Conservation (phyloP, 108 stramenopile species). For the Poteriospumella lacustris region DNA sequence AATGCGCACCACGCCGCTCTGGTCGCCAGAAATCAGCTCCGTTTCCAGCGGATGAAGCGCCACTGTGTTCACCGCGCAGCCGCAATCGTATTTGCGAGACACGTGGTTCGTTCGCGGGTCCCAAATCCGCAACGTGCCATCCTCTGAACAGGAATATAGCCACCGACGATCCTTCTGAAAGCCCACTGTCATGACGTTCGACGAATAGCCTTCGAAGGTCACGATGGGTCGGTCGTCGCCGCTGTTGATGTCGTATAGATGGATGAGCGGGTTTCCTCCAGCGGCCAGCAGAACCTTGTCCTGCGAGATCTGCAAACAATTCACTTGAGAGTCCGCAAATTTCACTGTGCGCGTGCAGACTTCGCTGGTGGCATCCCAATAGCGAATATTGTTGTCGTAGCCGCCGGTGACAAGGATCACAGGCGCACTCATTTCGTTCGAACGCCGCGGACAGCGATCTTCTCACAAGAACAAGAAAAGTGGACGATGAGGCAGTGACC, state of each 20-base stretch:
- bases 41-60: conserved; percentile 81
- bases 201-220: conserved; percentile 63
- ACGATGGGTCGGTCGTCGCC: conserved; percentile 43
- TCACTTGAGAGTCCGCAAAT: conserved; percentile 86
- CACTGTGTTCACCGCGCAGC: conserved; percentile 81
- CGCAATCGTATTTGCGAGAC: conserved; percentile 78
- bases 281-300: conserved; percentile 83
- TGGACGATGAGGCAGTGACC: too few species aligned
- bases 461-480: too few species aligned
- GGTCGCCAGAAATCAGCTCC: conserved; percentile 76
- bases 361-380: conserved; percentile 93
- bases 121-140: conserved; percentile 75
- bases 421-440: not conserved
- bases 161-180: conserved; percentile 84
- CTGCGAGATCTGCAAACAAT: conserved; percentile 85
- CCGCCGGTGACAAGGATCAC: conserved; percentile 95
- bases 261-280: conserved; percentile 65
- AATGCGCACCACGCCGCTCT: conserved; percentile 21
- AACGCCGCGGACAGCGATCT: too few species aligned
- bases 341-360: conserved; percentile 77
- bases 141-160: conserved; percentile 44
- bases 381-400: conserved; percentile 92
- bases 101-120: conserved; percentile 77
- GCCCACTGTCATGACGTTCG: conserved; percentile 83
- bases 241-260: conserved; percentile 49